Evolutionary conservation across 352 stramenopile genomes (phyloP), one percentile per base, ranked within the genome.

Genomic region (Globisporangium irregulare): DNA sequence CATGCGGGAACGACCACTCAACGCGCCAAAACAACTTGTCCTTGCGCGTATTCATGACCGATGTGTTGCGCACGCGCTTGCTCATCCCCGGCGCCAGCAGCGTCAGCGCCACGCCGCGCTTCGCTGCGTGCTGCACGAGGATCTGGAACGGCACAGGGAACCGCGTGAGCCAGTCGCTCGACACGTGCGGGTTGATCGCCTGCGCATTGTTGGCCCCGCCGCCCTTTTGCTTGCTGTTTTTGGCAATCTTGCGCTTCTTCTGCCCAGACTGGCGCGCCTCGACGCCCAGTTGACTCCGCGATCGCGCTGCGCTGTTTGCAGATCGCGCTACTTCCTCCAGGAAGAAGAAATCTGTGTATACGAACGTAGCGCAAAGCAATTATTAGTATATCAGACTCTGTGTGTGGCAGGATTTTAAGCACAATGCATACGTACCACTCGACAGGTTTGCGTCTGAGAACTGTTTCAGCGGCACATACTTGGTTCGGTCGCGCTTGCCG

Each of bases 401-500:
- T 14, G 14, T 53, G 24, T 53, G 20, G 8, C 7, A 3, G 41
- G 18, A 38, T 50, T 50, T 9, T n/a, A 50, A 56, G 15, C n/a
- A 25, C 12, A 1, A 18, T 48, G 24, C 8, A 22, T 24, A 50
- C 54, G 43, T 70, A 86, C 87, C 87, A 51, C 86, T 95, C 20
- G 87, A 87, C 8, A 95, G 77, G 68, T 93, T 81, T 34, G 84
- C 79, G 57, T 95, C 84, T 1, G 78, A 85, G 63, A 95, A 95
- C 36, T 82, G 67, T 65, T 93, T 90, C 25, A 89, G 59, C 29
- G 64, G 57, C 41, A 95, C 80, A 66, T 75, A 95, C 76, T 95
- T 92, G 64, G 87, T 93, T 29, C 86, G 87, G 54, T 95, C 86
- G 32, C 87, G 83, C 71, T 94, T 94, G 55, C 87, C 87, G 61